Evolutionary conservation across 139 green algal species (phyloP).

Genomic region (Pseudopediastrum boryanum): DNA sequence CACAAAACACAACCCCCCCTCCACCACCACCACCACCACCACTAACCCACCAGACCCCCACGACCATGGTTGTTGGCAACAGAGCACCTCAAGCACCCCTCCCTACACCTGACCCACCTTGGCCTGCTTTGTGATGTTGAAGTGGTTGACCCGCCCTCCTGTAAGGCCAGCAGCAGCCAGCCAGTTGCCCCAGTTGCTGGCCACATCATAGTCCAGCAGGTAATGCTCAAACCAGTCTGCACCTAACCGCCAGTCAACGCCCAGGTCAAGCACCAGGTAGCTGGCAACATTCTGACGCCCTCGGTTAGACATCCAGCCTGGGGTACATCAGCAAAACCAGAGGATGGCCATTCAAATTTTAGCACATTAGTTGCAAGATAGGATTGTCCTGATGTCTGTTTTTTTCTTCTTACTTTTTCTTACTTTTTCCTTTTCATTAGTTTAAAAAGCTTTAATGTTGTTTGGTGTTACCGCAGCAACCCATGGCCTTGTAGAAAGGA

Average conservation of each 20-base stretch:
- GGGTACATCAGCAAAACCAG: not conserved
- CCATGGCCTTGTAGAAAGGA: too few relatives aligned
- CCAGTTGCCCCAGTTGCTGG: constrained; percentile 97
- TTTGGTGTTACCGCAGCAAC: too few relatives aligned
- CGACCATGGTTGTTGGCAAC: not conserved
- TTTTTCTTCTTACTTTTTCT: not conserved
- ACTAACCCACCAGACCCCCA: not conserved
- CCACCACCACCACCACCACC: too few relatives aligned
- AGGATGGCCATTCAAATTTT: too few relatives aligned
- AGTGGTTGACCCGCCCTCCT: constrained; percentile 89
- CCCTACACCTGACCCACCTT: constrained; percentile 37
- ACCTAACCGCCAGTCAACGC: constrained; percentile 91
- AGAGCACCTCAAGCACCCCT: not conserved
- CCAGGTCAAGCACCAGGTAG: constrained; percentile 88
- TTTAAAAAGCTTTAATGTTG: too few relatives aligned
- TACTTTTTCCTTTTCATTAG: not conserved
- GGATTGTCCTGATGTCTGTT: not conserved
- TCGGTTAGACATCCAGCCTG: constrained; percentile 96
- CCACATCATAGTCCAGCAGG: constrained; percentile 87
- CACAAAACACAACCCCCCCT: too few relatives aligned
- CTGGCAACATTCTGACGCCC: constrained; percentile 94
- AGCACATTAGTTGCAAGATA: not conserved
- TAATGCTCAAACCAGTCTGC: constrained; percentile 88
- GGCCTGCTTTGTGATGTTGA: constrained; percentile 95
- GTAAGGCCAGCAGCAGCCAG: constrained; percentile 74